phyloP scores from a whole-genome alignment of 441 rosid species.

The Corymbia citriodora region DNA sequence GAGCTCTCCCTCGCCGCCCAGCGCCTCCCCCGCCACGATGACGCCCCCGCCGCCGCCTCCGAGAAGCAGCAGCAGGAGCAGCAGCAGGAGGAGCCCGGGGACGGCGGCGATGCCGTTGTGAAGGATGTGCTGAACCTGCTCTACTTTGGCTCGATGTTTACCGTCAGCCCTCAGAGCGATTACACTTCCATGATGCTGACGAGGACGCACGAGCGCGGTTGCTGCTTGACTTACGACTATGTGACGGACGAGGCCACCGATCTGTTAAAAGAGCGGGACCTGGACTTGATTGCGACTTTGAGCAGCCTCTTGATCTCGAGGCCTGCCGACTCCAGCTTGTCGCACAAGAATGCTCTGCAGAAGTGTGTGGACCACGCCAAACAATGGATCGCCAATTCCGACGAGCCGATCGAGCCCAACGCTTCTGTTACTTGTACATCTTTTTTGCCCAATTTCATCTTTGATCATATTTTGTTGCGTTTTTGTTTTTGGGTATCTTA shows the following conservation, averaged over 20 bases:
- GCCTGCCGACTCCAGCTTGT: slow-evolving; percentile 55
- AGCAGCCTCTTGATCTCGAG: slow-evolving; percentile 63
- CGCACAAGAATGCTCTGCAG: slow-evolving; percentile 76
- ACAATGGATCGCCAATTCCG: slow-evolving; percentile 63
- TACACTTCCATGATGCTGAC: slow-evolving; percentile 73
- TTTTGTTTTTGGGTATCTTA: background rate
- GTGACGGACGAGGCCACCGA: slow-evolving; percentile 78
- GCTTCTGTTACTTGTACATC: slow-evolving; percentile 50
- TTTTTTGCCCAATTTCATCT: background rate
- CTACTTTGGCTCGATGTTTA: slow-evolving; percentile 78
- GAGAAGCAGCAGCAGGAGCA: background rate
- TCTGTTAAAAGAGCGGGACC: slow-evolving; percentile 68
- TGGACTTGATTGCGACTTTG: slow-evolving; percentile 59
- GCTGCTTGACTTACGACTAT: slow-evolving; percentile 83
- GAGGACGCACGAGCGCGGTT: slow-evolving; percentile 77
- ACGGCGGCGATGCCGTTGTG: background rate
- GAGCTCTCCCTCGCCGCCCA: slow-evolving; percentile 46
- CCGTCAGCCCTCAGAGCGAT: slow-evolving; percentile 78
- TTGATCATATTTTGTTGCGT: background rate
- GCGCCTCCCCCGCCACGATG: background rate
- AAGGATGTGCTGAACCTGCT: slow-evolving; percentile 71
- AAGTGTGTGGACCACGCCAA: slow-evolving; percentile 61
- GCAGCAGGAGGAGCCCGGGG: background rate
- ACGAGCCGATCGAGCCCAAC: slow-evolving; percentile 44
- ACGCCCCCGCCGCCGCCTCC: background rate